Base-by-base conservation (phyloP, 371 early-diverging fungal species). In the Mucor plumbeus region DNA sequence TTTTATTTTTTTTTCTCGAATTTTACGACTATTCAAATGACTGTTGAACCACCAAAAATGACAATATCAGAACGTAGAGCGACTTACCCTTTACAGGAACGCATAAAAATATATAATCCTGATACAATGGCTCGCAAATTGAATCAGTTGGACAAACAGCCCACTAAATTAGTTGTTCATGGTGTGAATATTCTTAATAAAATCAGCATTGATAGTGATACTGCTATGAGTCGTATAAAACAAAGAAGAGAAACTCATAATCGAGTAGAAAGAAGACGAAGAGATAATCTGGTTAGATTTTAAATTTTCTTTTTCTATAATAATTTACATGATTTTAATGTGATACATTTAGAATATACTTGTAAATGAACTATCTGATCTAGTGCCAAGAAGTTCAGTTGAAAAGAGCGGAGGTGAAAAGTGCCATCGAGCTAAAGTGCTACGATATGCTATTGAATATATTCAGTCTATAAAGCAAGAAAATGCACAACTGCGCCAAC, bases 241-340 rank as follows among this genome's bases (percentile, higher is more conserved):
- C 72, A 71, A 60, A 50, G 72, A 60, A 60, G 64, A 67, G 68
- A 67, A 41, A 71, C 72, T 3, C 72, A 71, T 43, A 71, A 71
- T 26, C 41, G 67, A 40, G 68, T 71, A n/a, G 72, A 71, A 41
- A 59, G 68, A 61, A 63, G 72, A 64, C 43, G 72, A 47, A 71
- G 72, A 56, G 63, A 67, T 48, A 73, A 64, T 33, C 55, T 69
- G 67, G 69, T 73, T 60, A 34, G 59, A 48, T 19, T 26, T 53
- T 48, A 61, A 33, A 17, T 47, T 3, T 5, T 41, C 7, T 47
- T 48, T 36, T 34, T 5, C 19, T 38, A 11, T 38, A 38, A 11
- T 38, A 38, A 0, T 11, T 7, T 38, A 35, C 26, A 33, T 38
- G 35, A 31, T 55, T 15, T 21, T 55, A 34, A 55, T 55, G 7